phyloP scores from a whole-genome alignment of 352 stramenopile genomes.

The Phytophthora macrochlamydospora region DNA sequence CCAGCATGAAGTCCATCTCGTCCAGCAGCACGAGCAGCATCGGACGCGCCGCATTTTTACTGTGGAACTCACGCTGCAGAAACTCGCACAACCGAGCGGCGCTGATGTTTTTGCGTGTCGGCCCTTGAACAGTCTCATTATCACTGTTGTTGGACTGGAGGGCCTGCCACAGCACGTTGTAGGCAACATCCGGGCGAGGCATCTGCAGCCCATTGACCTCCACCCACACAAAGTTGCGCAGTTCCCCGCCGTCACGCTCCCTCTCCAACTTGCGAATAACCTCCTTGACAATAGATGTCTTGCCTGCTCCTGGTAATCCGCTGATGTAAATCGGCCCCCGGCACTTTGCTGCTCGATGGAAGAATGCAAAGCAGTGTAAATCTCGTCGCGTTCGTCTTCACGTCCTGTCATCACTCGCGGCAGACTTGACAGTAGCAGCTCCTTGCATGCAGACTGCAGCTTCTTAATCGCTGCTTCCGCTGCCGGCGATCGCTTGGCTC shows the following conservation, averaged over 20 bases:
- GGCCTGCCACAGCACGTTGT: slow-evolving; percentile 67
- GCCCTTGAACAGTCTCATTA: background rate
- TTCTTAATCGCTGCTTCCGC: slow-evolving; percentile 33
- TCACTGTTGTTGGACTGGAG: slow-evolving; percentile 31
- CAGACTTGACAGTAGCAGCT: slow-evolving; percentile 67
- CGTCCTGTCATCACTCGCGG: slow-evolving; percentile 59
- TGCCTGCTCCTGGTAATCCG: slow-evolving; percentile 66
- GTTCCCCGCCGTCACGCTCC: slow-evolving; percentile 31
- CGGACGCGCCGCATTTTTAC: slow-evolving; percentile 39
- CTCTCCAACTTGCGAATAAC: slow-evolving; percentile 56
- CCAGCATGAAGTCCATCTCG: slow-evolving; percentile 83
- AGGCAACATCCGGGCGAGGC: slow-evolving; percentile 68
- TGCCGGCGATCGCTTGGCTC: background rate
- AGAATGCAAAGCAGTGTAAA: slow-evolving; percentile 55
- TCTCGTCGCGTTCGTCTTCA: slow-evolving; percentile 64
- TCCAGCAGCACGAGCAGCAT: slow-evolving; percentile 70
- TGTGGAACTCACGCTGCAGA: slow-evolving; percentile 56
- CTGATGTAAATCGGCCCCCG: slow-evolving; percentile 74
- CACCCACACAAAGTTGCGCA: slow-evolving; percentile 62
- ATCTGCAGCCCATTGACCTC: slow-evolving; percentile 78
- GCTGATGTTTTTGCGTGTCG: slow-evolving; percentile 19
- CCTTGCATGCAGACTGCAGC: slow-evolving; percentile 55
- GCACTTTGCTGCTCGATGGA: slow-evolving; percentile 61
- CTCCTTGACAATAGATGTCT: slow-evolving; percentile 78
- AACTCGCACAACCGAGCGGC: slow-evolving; percentile 47